phyloP scores from a whole-genome alignment of 2,329 filamentous ascomycete species.

The Thielaviopsis euricoi region DNA sequence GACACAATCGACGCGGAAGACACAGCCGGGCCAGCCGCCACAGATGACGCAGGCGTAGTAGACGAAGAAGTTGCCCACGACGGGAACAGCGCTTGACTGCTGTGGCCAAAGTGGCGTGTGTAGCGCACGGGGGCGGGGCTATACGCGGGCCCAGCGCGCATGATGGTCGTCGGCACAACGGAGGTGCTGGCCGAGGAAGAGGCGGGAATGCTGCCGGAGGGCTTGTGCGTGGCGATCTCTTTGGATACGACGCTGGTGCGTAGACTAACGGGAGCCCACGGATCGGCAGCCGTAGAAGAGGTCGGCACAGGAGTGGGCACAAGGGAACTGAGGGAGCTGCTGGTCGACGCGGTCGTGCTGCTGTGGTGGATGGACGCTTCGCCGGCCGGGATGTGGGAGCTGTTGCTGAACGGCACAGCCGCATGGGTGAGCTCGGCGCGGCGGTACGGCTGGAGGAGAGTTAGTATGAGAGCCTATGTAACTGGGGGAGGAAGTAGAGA shows the following conservation, averaged over 20 bases:
- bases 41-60: no score
- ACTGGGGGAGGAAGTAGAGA: neutral
- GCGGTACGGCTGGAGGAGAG: neutral
- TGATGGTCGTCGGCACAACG: neutral
- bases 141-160: no score
- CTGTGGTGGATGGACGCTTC: neutral
- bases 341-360: neutral
- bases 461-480: neutral
- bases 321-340: neutral
- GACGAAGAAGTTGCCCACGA: no score
- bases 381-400: neutral
- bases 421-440: neutral
- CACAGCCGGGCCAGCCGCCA: no score
- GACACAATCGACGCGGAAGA: no score
- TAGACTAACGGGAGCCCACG: conserved; percentile 4
- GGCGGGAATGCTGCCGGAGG: neutral
- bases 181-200: neutral
- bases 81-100: no score
- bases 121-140: no score
- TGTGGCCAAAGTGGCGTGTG: no score
- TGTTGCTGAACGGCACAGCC: no score
- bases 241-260: neutral
- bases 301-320: neutral
- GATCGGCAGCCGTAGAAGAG: neutral
- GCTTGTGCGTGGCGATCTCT: neutral